Evolutionary conservation across 768 basidiomycete species (phyloP), one percentile per base, ranked within the genome.

Genomic region (Macrolepiota albuminosa): DNA sequence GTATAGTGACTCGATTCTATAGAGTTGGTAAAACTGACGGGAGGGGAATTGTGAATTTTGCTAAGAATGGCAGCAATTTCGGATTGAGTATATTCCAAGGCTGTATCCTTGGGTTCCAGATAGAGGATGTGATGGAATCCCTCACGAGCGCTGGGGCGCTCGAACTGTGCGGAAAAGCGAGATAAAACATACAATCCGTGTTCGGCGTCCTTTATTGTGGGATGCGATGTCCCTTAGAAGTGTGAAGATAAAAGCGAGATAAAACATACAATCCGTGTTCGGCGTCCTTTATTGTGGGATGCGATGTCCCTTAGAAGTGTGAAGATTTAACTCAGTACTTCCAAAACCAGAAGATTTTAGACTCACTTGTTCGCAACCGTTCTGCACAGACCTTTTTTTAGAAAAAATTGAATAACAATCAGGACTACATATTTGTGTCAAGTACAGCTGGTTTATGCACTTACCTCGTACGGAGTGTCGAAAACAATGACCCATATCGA

Each of bases 401-500:
- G 21, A 21, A 21, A 21, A 21, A 47, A 14, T 53, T 54, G 56
- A 39, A 60, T 8, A 40, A 4, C 29, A 36, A 59, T 63, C 46
- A 65, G 59, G 54, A 39, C 13, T 37, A 14, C 21, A 45, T 9
- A 13, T 56, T 37, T 60, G 21, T n/a, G 18, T 18, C 34, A 54
- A 61, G 26, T 8, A 52, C 40, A 49, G 26, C 40, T 42, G 63
- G n/a, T 21, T 57, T 61, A 61, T 66, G 43, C 56, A 40, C 80
- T 76, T 66, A 90, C 89, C 73, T 88, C 80, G 72, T 88, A 87
- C 61, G 88, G 87, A 5, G 84, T 88, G 69, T 91, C 85, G 64
- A 91, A 90, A 63, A 88, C 84, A 73, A 93, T 81, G 72, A 88
- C 81, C 83, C 88, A 90, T 60, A 88, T 75, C 56, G 74, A 72